Evolutionary conservation across 192 early-diverging fungal genomes (phyloP), one percentile per base, ranked within the genome.

Genomic region (Borealophlyctis nickersoniae): DNA sequence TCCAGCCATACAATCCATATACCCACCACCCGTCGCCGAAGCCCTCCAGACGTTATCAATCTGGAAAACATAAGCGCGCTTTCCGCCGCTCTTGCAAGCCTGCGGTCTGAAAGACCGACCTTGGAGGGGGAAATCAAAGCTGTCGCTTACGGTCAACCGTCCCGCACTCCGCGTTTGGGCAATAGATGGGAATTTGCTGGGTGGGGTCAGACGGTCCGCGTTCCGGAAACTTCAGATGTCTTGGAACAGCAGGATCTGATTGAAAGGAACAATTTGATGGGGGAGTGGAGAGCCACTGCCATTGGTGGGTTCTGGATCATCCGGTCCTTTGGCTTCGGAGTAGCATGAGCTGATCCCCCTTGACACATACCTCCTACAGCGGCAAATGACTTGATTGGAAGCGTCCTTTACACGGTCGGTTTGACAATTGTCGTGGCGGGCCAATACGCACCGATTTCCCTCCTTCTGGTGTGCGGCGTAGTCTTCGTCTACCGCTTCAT

Each of bases 321-420:
- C 26, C 7, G 16, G 52, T 5, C 16, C 16, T 53, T 53, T 53
- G n/a, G n/a, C n/a, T n/a, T n/a, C n/a, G n/a, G n/a, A n/a, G n/a
- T n/a, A n/a, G n/a, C n/a, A n/a, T n/a, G n/a, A n/a, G n/a, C n/a
- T n/a, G n/a, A n/a, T n/a, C n/a, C n/a, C n/a, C n/a, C n/a, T n/a
- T 53, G 5, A 57, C 28, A 57, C 23, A 57, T 26, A 16, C 7
- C 72, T 26, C 68, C 74, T 3, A 80, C 78, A 62, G 71, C 80
- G 19, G 83, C 79, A 4, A 83, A 81, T 54, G 83, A 79, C 56
- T 55, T 85, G 31, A 69, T 77, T 39, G 83, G 79, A 3, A 73
- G 73, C 48, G 81, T 83, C 22, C 52, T 85, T 19, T 85, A 85
- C 56, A 76, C 79, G 0, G 49, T 83, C 13, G 83, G 81, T 0